Evolutionary conservation across 352 stramenopile genomes (phyloP), one percentile per base, ranked within the genome.

Genomic region (Pythium folliculosum): DNA sequence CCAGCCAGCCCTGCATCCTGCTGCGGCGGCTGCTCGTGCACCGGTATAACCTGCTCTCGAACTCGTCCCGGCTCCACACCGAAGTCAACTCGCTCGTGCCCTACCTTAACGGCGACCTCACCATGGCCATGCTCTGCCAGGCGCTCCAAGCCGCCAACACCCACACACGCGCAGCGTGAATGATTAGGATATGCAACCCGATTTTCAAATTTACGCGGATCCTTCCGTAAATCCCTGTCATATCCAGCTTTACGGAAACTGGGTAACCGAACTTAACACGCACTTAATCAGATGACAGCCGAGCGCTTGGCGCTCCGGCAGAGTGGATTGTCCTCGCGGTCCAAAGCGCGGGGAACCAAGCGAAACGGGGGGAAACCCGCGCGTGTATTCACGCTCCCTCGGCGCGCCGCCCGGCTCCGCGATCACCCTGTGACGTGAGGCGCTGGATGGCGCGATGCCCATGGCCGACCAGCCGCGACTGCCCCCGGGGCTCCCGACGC

Each of bases 91-190:
- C 76, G 21, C 76, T 77, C 40, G 47, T 79, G 37, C 68, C 80
- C n/a, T 83, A 79, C 70, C 61, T 85, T 61, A 89, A 89, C 53
- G 80, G 80, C 43, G 80, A 89, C 66, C 53, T 89, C 54, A 70
- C 82, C 56, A 84, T 86, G 69, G 76, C 82, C 60, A 77, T 88
- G 22, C 55, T 86, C 16, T 86, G 77, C 69, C 67, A 78, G 23
- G 67, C 82, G 23, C 71, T 88, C 8, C 70, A 81, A 51, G 57
- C 56, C 38, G 57, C 56, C 38, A 63, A 63, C 47, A 43, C 62
- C 9, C 40, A 47, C 40, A 22, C 49, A 6, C 10, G 23, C 3
- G 49, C 21, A 23, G 12, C 16, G 3, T 57, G 25, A 52, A 53
- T 53, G 9, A 30, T 37, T 37, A 5, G 32, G n/a, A n/a, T n/a